Evolutionary conservation across 176 grass and related monocot genomes (phyloP).

Genomic region (Saccharum officinarum): DNA sequence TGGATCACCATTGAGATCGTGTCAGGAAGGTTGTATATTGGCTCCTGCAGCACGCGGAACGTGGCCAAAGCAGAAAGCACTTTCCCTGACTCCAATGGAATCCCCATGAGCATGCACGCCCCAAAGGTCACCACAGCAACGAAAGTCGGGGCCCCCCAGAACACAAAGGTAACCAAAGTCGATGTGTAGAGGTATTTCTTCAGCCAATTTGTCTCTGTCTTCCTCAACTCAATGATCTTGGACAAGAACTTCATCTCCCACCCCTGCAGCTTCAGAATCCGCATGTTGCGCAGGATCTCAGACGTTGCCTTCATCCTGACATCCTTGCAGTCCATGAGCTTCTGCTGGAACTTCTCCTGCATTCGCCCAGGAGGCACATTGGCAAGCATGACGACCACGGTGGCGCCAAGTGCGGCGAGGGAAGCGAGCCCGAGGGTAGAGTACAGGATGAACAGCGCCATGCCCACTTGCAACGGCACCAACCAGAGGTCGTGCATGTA

Average conservation of each 20-base stretch:
- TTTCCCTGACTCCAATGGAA: conserved; percentile 52
- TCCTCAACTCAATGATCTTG: conserved; percentile 72
- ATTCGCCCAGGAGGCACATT: conserved; percentile 66
- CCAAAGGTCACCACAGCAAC: conserved; percentile 75
- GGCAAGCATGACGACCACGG: conserved; percentile 64
- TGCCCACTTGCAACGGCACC: conserved; percentile 63
- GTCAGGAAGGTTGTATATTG: conserved; percentile 50
- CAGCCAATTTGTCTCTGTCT: conserved; percentile 62
- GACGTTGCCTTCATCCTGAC: conserved; percentile 80
- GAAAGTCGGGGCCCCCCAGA: conserved; percentile 65
- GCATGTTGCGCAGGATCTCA: conserved; percentile 85
- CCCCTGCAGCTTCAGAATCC: conserved; percentile 80
- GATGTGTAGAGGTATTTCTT: conserved; percentile 62
- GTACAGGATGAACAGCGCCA: conserved; percentile 74
- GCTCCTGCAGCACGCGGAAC: conserved; percentile 46
- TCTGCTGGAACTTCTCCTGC: conserved; percentile 69
- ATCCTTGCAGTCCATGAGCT: conserved; percentile 81
- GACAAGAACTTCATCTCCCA: conserved; percentile 96
- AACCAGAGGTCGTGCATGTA: conserved; percentile 85
- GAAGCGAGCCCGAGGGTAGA: conserved; percentile 63
- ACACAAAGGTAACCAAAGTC: conserved; percentile 43
- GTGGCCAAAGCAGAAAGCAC: conserved; percentile 50
- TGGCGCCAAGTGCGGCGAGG: conserved; percentile 53
- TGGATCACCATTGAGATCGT: conserved; percentile 53
- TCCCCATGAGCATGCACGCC: conserved; percentile 46